Base-by-base conservation (phyloP, 306 rosid genomes). In the Sophora flavescens region DNA sequence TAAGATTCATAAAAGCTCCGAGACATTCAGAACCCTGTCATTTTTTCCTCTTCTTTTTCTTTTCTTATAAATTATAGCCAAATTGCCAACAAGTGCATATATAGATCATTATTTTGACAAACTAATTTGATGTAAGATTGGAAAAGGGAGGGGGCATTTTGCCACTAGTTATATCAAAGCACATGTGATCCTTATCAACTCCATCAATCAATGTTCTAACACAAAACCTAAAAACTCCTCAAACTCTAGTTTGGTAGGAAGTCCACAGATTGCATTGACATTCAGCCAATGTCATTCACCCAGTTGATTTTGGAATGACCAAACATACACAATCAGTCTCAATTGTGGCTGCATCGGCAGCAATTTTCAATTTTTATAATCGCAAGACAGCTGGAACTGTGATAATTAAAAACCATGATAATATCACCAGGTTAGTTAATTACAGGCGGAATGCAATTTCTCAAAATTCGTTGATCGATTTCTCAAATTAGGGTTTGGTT, bases 401-500 rank as follows among this genome's bases (percentile, higher is more conserved):
- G 6, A 3, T 14, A 4, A 47, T 47, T 47, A 4, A 47, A 47
- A 47, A 47, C 52, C 52, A 13, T 45, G 13, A 36, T 7, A 36
- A 35, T 6, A 13, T 39, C 10, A 39, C 44, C 44, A 39, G 7
- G 44, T 39, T 39, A 0, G 44, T 39, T 39, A 0, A 39, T 6
- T 39, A 6, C 44, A 28, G 15, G 39, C 63, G 10, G 6, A 58
- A 58, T 4, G 63, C 10, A 6, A 33, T 33, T 51, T 9, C 28
- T 6, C 18, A 12, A 0, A 47, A 3, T 12, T 4, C 0, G 52
- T 47, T 13, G 26, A 63, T 12, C 68, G 38, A 38, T 9, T 64
- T 16, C 52, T 26, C 14, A 67, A 13, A 1, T 53, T 17, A 30
- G 74, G 78, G 71, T 77, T 77, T 67, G 35, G 50, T 57, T 50